Evolutionary conservation across 164 flowering plant species (phyloP).

Genomic region (Vitis rotundifolia): DNA sequence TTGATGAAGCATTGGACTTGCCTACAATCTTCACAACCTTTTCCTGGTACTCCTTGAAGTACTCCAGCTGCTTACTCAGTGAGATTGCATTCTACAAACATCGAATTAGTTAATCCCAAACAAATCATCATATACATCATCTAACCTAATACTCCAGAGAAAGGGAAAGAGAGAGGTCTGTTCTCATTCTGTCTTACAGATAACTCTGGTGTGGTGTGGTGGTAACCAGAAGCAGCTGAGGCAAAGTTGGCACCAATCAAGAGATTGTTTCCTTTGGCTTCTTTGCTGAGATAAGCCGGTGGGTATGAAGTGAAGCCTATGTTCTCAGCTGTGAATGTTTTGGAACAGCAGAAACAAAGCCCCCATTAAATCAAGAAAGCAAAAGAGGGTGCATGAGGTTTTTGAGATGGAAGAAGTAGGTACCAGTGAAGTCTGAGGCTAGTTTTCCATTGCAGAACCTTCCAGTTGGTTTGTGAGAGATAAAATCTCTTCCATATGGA

Average conservation of each 20-base stretch:
- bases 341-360: not conserved
- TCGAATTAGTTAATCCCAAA: not conserved
- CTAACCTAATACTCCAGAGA: not conserved
- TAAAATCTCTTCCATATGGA: constrained; percentile 81
- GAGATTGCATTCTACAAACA: constrained; percentile 44
- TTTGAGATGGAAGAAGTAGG: not conserved
- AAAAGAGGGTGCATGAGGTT: not conserved
- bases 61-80: constrained; percentile 47
- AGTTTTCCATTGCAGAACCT: constrained; percentile 86
- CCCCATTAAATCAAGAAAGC: not conserved
- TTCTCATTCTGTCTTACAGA: constrained; percentile 34
- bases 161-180: not conserved
- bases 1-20: constrained; percentile 42
- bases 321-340: constrained; percentile 46
- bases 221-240: constrained; percentile 67
- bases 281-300: constrained; percentile 54
- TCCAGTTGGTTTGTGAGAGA: constrained; percentile 56
- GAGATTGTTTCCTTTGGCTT: constrained; percentile 45
- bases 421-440: constrained; percentile 67
- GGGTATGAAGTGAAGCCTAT: constrained; percentile 65
- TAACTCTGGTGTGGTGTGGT: constrained; percentile 47
- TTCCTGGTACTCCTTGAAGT: constrained; percentile 52
- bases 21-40: constrained; percentile 42
- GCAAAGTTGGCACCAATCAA: constrained; percentile 70
- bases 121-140: not conserved